Evolutionary conservation across 225 moss, liverwort and hornwort species (phyloP).

Genomic region (Neckera pumila): DNA sequence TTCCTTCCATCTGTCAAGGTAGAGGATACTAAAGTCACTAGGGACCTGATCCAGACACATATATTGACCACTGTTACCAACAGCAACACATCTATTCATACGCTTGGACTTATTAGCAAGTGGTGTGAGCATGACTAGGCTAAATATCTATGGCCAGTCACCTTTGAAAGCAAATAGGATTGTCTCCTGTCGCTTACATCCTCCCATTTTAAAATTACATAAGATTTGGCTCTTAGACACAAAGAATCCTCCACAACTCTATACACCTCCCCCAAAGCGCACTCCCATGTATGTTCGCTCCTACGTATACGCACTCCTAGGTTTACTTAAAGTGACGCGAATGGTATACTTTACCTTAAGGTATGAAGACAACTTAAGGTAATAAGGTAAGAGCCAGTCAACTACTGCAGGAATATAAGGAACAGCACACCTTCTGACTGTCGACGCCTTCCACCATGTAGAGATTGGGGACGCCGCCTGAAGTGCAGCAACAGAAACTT

Average conservation of each 20-base stretch:
- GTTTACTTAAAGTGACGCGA: not conserved
- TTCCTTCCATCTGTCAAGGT: not conserved
- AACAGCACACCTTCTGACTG: constrained; percentile 59
- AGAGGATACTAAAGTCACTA: not conserved
- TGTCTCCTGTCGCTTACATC: not conserved
- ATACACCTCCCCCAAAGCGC: not conserved
- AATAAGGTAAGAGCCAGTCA: not conserved
- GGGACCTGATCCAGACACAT: not conserved
- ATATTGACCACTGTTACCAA: not conserved
- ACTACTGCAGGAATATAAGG: not conserved
- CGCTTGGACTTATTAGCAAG: not conserved
- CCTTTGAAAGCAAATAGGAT: not conserved
- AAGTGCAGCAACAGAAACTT: constrained; percentile 2
- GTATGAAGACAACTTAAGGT: not conserved
- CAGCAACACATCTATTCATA: not conserved
- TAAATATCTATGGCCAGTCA: not conserved
- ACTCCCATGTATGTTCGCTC: not conserved
- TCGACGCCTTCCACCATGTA: constrained; percentile 92
- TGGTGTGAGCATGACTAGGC: not conserved
- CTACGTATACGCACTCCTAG: not conserved
- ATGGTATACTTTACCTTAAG: no score
- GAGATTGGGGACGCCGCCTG: constrained; percentile 78
- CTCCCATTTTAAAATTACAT: not conserved
- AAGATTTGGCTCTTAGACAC: not conserved
- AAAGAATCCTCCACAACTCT: not conserved